Conservation (phyloP, 75 land plant genomes). For the Selaginella tamariscina region DNA sequence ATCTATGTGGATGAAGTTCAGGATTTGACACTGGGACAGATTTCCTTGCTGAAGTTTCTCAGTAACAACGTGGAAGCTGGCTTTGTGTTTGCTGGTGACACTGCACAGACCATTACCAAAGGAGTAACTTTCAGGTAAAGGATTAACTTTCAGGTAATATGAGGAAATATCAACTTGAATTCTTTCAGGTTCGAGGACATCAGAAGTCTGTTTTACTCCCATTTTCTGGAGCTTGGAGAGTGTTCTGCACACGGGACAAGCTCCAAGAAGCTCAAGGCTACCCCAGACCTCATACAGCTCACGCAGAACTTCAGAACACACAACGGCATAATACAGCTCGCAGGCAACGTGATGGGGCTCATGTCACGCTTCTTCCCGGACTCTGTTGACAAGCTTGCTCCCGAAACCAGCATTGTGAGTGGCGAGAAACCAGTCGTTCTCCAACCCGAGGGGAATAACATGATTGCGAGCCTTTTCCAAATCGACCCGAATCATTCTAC, state of each 20-base stretch:
- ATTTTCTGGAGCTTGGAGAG: slow-evolving; percentile 24
- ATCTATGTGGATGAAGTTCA: slow-evolving; percentile 67
- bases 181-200: slow-evolving; percentile 62
- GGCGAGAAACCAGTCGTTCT: slow-evolving; percentile 51
- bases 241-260: not conserved
- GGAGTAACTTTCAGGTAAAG: slow-evolving; percentile 58
- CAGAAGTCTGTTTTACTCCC: slow-evolving; percentile 39
- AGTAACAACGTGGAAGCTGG: slow-evolving; percentile 41
- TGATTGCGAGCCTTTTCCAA: slow-evolving; percentile 36
- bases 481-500: not conserved
- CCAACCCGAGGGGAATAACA: slow-evolving; percentile 33
- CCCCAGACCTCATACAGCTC: slow-evolving; percentile 30
- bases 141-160: no score
- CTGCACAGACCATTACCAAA: slow-evolving; percentile 66
- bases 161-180: no score
- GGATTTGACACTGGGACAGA: slow-evolving; percentile 54
- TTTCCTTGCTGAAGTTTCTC: slow-evolving; percentile 44
- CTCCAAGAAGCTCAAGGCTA: not conserved
- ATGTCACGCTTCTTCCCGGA: slow-evolving; percentile 39
- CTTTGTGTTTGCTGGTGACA: slow-evolving; percentile 68
- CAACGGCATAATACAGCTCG: slow-evolving; percentile 34
- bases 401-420: slow-evolving; percentile 42
- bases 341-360: slow-evolving; percentile 44
- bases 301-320: slow-evolving; percentile 57
- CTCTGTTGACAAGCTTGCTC: slow-evolving; percentile 36